phyloP scores from a whole-genome alignment of 2,329 filamentous ascomycete genomes.

The Didymella glomerata region DNA sequence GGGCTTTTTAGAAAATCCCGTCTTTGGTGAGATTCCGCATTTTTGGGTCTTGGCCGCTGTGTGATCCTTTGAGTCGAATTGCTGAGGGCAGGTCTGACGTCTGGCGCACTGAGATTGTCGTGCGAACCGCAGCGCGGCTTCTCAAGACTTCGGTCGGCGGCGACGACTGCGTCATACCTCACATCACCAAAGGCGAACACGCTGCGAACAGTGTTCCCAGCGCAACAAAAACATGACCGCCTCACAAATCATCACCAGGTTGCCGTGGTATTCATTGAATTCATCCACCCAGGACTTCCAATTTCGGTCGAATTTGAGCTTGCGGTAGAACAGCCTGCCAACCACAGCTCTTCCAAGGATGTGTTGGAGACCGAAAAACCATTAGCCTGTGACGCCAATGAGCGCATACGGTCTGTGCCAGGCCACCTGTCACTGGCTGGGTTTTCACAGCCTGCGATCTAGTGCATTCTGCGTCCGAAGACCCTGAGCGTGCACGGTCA shows the following conservation, averaged over 20 bases:
- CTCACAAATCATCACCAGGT: background rate
- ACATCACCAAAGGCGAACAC: background rate
- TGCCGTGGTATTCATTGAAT: background rate
- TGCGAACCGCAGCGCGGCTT: background rate
- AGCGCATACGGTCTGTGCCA: conserved; percentile 16
- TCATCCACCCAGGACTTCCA: background rate
- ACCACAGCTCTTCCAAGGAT: conserved; percentile 4
- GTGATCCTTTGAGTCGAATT: conserved; percentile 11
- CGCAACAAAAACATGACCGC: background rate
- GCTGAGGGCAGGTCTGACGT: conserved; percentile 16
- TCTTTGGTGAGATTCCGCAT: conserved; percentile 21
- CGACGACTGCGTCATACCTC: conserved; percentile 10
- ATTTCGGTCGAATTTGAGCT: conserved; percentile 2
- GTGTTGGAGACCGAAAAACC: background rate
- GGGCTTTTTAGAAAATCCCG: conserved; percentile 16
- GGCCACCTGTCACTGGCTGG: conserved; percentile 20
- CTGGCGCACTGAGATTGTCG: conserved; percentile 1
- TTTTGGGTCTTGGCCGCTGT: conserved; percentile 21
- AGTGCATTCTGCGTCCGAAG: conserved; percentile 25
- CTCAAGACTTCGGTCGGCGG: background rate
- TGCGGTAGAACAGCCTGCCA: background rate
- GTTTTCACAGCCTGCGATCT: conserved; percentile 3
- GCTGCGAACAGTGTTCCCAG: background rate
- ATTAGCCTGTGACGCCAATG: conserved; percentile 17
- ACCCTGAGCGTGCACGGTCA: conserved; percentile 28